Percentiles rank a stretch among this genome's conserved stretches.
Conservation (phyloP, 176 grass and related monocot species). For the Triticum monococcum region DNA sequence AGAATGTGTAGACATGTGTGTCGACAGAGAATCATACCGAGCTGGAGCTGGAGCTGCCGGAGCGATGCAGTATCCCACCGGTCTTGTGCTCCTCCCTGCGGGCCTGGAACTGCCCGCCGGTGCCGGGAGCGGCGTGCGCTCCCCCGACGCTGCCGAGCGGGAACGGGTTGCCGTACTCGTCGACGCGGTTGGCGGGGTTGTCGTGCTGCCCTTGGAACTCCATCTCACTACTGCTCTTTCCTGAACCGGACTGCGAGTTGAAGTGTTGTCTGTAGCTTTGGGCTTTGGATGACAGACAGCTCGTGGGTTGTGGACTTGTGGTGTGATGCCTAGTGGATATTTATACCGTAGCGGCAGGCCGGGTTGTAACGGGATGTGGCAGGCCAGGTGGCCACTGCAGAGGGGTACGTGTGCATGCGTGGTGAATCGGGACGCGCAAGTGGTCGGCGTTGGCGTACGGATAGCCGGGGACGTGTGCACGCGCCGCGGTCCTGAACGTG, state of each 20-base stretch:
- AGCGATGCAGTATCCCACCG: conserved; percentile 41
- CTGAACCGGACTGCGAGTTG: not conserved
- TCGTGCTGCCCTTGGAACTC: conserved; percentile 28
- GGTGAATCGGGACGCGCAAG: not conserved
- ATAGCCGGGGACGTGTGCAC: not conserved
- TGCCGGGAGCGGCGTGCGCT: not conserved
- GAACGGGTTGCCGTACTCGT: conserved; percentile 32
- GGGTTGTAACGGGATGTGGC: not conserved
- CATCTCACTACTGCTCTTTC: not conserved
- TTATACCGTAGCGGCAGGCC: not conserved
- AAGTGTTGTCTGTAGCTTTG: not conserved
- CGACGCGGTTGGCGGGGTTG: conserved; percentile 16
- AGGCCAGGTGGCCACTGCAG: not conserved
- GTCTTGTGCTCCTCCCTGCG: conserved; percentile 4
- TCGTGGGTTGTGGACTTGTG: not conserved
- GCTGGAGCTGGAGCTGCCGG: conserved; percentile 62
- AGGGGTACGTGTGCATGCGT: not conserved
- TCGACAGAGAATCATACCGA: conserved; percentile 19
- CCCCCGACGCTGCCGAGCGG: not conserved
- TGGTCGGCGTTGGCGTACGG: not conserved
- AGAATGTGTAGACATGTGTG: no score
- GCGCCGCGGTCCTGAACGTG: not conserved
- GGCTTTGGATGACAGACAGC: not conserved
- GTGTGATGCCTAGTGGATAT: not conserved
- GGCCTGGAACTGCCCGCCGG: conserved; percentile 32